Evolutionary conservation across 1,139 yeast species (phyloP), one percentile per base, ranked within the genome.

Genomic region (Blastobotrys malaysiensis): DNA sequence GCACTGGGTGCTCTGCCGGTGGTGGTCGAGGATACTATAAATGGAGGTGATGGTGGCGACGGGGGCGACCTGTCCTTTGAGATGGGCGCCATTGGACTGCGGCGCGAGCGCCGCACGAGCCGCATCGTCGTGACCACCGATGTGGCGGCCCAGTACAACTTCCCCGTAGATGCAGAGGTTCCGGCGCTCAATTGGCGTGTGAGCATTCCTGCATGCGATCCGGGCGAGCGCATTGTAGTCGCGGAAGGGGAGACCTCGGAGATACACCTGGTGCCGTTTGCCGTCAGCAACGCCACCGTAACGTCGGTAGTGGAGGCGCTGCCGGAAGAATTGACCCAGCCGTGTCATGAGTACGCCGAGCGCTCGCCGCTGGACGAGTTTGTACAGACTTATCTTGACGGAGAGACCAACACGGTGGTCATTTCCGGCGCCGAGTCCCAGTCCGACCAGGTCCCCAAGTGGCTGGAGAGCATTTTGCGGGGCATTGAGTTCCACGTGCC

Each of bases 111-210:
- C 20, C 9, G 18, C 43, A 46, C 21, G 6, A 31, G 48, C 7
- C 62, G 61, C 2, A 45, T 61, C 14, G 51, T 53, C 1, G 54
- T 63, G 1, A 46, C 59, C 5, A 58, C 63, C 1, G 19, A 36
- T 9, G 56, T 61, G 0, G 44, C 55, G n/a, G 52, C 59, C 1
- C 52, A 54, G 6, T 59, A 53, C 48, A 50, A 52, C n/a, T 57
- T 54, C 9, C 57, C 64, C 3, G 49, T 59, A 1, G 52, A 52
- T 14, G 59, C 59, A 5, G 47, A 53, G 31, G 51, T 63, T 9
- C 66, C 66, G 7, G 48, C 58, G 31, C 51, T 65, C 11, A 46
- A 51, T 2, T 65, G 69, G 69, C 55, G 52, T 11, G 24, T 65
- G 31, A 58, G 47, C 21, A 55, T 65, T 18, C 59, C 62, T 1